Evolutionary conservation across 306 rosid genomes (phyloP), one percentile per base, ranked within the genome.

Genomic region (Ziziphus jujuba): DNA sequence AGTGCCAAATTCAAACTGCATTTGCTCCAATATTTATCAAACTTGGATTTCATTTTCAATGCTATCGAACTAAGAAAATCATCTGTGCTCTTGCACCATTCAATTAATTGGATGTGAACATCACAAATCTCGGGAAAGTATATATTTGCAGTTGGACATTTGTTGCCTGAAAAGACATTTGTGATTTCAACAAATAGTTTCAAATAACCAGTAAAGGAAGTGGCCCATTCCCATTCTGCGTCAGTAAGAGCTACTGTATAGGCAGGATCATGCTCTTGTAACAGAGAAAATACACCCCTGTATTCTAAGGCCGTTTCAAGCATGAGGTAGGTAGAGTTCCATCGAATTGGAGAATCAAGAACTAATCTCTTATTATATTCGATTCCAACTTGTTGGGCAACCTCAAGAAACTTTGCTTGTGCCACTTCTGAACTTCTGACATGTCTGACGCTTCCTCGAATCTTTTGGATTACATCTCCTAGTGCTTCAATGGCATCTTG

Each of bases 41-140:
- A 93, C 76, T 77, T 87, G 23, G 84, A 79, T 76, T 90, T 90
- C 92, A 90, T 87, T 83, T 86, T 93, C 66, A 67, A 34, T 12
- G 97, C 91, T 64, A 87, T 35, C 61, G 92, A 69, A 66, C 86
- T 82, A 35, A 93, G 89, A 80, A 93, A 81, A 40, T 48, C 72
- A 73, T 90, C 92, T 3, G 95, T 73, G 80, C 90, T 85, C 82
- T 89, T 85, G 80, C 95, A 88, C 97, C 96, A 90, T 56, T 88
- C 92, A 75, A 84, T 90, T 79, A 93, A 70, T 53, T 88, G 95
- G 69, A 87, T 85, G 77, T 93, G 99, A 70, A 86, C 80, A 61
- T 88, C 95, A 72, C 97, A 93, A 14, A 93, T 87, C 82, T 93
- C 99, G 23, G 89, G 99, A 77, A 90, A 93, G 63, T 80, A 93